Evolutionary conservation across 176 grass and related monocot genomes (phyloP).

Genomic region (Ensete glaucum): DNA sequence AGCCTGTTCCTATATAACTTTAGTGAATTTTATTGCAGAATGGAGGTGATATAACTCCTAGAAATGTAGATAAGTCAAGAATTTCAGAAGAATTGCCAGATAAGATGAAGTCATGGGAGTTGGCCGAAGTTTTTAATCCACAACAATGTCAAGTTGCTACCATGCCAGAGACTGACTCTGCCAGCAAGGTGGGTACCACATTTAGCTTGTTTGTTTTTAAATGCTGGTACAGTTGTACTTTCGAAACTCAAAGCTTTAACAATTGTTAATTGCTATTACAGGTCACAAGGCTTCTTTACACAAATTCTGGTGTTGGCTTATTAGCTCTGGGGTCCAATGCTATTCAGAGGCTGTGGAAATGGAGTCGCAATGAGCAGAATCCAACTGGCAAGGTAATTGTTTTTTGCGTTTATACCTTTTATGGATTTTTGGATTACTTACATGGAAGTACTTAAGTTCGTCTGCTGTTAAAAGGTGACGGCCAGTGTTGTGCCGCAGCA

Average conservation of each 20-base stretch:
- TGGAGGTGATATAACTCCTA: conserved; percentile 60
- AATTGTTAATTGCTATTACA: conserved; percentile 30
- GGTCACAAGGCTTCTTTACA: conserved; percentile 86
- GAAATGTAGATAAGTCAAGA: conserved; percentile 65
- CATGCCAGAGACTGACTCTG: conserved; percentile 76
- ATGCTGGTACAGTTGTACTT: conserved; percentile 12
- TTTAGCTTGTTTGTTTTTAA: conserved; percentile 21
- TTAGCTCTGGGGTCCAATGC: conserved; percentile 88
- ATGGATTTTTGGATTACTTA: background rate
- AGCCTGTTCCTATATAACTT: background rate
- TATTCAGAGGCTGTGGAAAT: conserved; percentile 90
- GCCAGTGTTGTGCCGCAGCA: conserved; percentile 73
- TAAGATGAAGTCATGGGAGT: conserved; percentile 59
- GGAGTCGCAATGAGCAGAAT: conserved; percentile 73
- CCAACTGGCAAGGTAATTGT: conserved; percentile 61
- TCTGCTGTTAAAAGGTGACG: conserved; percentile 52
- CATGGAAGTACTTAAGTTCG: conserved; percentile 3
- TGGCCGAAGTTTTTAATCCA: conserved; percentile 64
- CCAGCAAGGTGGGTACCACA: conserved; percentile 42
- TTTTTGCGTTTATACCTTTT: conserved; percentile 15
- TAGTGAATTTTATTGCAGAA: conserved; percentile 40
- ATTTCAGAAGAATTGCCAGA: conserved; percentile 77
- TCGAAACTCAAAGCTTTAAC: conserved; percentile 9
- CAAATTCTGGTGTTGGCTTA: conserved; percentile 80
- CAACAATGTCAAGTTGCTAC: conserved; percentile 74